phyloP scores from a whole-genome alignment of 306 rosid genomes.

The Gastrolobium bilobum region DNA sequence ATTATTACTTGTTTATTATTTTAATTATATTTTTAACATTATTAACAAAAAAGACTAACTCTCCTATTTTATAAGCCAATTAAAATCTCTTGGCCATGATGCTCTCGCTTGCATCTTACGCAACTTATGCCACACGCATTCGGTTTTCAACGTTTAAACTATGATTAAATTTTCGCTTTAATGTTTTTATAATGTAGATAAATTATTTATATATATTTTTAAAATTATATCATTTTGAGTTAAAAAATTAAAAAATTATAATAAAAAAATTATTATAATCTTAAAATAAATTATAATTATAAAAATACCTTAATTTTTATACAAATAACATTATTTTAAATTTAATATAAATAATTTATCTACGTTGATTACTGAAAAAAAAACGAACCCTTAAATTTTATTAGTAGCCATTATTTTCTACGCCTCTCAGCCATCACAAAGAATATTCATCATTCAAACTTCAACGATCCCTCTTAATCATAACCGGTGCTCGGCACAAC shows the following conservation, averaged over 20 bases:
- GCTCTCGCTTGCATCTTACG: conserved; percentile 3
- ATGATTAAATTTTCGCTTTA: background rate
- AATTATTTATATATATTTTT: too few relatives aligned
- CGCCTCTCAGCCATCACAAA: background rate
- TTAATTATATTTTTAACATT: background rate
- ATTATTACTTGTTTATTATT: background rate
- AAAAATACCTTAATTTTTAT: too few relatives aligned
- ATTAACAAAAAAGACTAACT: background rate
- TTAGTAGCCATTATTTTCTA: background rate
- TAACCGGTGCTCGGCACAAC: too few relatives aligned
- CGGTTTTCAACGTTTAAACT: background rate
- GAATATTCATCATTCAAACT: background rate
- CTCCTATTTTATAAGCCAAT: background rate
- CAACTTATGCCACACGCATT: conserved; percentile 1
- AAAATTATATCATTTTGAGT: too few relatives aligned
- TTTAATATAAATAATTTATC: too few relatives aligned
- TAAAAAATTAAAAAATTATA: too few relatives aligned
- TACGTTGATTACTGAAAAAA: too few relatives aligned
- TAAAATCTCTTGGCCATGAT: background rate
- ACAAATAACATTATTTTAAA: too few relatives aligned
- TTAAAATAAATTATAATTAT: too few relatives aligned
- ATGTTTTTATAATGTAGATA: too few relatives aligned
- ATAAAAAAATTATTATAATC: too few relatives aligned
- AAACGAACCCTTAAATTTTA: too few relatives aligned
- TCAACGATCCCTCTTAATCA: background rate